Percentiles rank a stretch among this genome's conserved stretches.
Conservation (phyloP, 495 filamentous ascomycete species). For the Talaromyces adpressus region DNA sequence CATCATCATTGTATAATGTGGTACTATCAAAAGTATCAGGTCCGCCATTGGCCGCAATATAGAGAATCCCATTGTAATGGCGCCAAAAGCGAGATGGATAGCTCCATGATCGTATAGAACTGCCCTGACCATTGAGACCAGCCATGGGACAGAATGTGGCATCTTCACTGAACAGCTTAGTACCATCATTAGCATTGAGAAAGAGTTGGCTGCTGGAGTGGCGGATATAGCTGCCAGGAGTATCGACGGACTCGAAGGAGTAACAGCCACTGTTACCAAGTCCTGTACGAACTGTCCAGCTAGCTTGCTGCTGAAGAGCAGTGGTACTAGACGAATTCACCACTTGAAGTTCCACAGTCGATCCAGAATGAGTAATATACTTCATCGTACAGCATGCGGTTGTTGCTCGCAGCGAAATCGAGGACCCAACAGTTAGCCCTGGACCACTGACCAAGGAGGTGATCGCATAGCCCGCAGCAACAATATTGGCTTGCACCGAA, state of each 20-base stretch:
- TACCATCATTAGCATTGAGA: constrained; percentile 40
- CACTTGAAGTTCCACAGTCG: constrained; percentile 41
- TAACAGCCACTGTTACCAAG: constrained; percentile 44
- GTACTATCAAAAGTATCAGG: constrained; percentile 40
- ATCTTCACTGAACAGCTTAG: constrained; percentile 44
- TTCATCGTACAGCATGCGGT: constrained; percentile 42
- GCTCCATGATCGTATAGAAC: constrained; percentile 44
- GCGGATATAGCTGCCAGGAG: constrained; percentile 47
- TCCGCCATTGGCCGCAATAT: constrained; percentile 46
- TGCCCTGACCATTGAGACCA: constrained; percentile 39
- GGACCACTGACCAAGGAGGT: constrained; percentile 40
- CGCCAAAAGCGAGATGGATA: constrained; percentile 51
- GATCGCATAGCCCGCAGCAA: constrained; percentile 46
- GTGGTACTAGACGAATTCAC: constrained; percentile 42
- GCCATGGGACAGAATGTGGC: constrained; percentile 48
- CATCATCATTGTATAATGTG: constrained; percentile 41
- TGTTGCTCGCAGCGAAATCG: constrained; percentile 42
- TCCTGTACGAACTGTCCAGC: constrained; percentile 46
- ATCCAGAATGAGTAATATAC: constrained; percentile 44
- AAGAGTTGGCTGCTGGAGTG: constrained; percentile 41
- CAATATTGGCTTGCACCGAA: constrained; percentile 51
- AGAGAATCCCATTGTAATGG: constrained; percentile 39
- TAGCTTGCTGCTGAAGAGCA: constrained; percentile 39
- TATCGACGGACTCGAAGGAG: constrained; percentile 50
- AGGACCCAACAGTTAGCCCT: constrained; percentile 33